phyloP scores from a whole-genome alignment of 441 rosid species.

The Pelargonium fulgidum region DNA sequence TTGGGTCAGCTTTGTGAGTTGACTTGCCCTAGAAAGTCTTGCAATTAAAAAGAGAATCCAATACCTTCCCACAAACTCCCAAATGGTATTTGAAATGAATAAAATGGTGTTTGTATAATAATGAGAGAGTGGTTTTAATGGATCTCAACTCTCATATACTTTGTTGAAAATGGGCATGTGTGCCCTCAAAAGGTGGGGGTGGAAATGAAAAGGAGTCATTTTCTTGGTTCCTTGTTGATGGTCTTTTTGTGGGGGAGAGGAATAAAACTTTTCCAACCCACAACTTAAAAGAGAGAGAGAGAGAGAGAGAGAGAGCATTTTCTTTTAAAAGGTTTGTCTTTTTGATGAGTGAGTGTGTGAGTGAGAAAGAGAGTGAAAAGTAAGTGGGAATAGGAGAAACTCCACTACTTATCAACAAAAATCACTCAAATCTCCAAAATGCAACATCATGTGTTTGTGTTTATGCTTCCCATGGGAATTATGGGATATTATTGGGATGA shows the following conservation, averaged over 20 bases:
- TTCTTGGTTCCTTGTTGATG: constrained; percentile 41
- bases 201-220: constrained; percentile 22
- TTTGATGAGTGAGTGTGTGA: too few species aligned
- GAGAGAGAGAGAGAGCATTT: constrained; percentile 15
- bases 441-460: not conserved
- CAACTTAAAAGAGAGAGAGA: constrained; percentile 29
- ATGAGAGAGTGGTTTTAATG: constrained; percentile 16
- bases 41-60: constrained; percentile 49
- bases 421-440: too few species aligned
- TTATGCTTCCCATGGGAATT: too few species aligned
- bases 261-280: constrained; percentile 20
- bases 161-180: constrained; percentile 22
- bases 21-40: constrained; percentile 60
- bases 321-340: constrained; percentile 29
- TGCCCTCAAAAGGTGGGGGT: constrained; percentile 27
- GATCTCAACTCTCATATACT: constrained; percentile 24
- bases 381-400: constrained; percentile 31
- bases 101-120: constrained; percentile 19
- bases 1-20: constrained; percentile 42
- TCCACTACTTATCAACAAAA: constrained; percentile 26
- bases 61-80: constrained; percentile 24
- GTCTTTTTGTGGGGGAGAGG: constrained; percentile 42
- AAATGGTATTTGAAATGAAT: constrained; percentile 22
- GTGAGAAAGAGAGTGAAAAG: too few species aligned
- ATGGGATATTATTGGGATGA: too few species aligned